Percentiles rank a stretch among this genome's conserved stretches.
phyloP scores from a whole-genome alignment of 1,284 basidiomycete species.

The Boletellus sp. region DNA sequence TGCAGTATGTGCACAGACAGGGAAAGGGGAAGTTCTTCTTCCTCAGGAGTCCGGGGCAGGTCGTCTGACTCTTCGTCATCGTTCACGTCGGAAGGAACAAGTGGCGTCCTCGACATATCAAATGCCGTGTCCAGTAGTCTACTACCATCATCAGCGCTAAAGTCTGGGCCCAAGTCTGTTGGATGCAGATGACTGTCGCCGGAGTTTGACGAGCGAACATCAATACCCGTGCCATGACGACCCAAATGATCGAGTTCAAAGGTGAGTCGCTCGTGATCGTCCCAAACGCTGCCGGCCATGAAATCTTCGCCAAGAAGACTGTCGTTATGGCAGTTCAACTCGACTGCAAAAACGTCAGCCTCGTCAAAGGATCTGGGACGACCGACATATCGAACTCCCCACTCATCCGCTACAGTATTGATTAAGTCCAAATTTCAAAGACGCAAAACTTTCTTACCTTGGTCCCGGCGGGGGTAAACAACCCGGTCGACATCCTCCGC shows the following conservation, averaged over 20 bases:
- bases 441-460: constrained; percentile 13
- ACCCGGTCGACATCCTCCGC: constrained; percentile 25
- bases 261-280: constrained; percentile 23
- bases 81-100: constrained; percentile 25
- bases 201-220: not conserved
- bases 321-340: constrained; percentile 24
- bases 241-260: constrained; percentile 18
- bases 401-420: constrained; percentile 26
- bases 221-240: not conserved
- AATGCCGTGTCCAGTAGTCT: constrained; percentile 17
- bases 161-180: constrained; percentile 9
- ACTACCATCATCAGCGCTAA: constrained; percentile 1
- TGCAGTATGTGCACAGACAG: not conserved
- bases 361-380: constrained; percentile 11
- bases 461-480: constrained; percentile 27
- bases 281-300: constrained; percentile 20
- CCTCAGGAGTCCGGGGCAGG: constrained; percentile 26
- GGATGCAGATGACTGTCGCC: constrained; percentile 8
- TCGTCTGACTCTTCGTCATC: constrained; percentile 32
- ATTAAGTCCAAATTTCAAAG: constrained; percentile 9
- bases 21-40: constrained; percentile 13
- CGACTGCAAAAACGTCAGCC: constrained; percentile 23
- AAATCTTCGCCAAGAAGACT: constrained; percentile 28
- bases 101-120: constrained; percentile 22
- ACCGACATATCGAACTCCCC: constrained; percentile 26